A percentile compares a stretch with the other conserved stretches of the same genome.
Evolutionary conservation across 306 rosid genomes (phyloP).

Genomic region (Echinosophora koreensis): DNA sequence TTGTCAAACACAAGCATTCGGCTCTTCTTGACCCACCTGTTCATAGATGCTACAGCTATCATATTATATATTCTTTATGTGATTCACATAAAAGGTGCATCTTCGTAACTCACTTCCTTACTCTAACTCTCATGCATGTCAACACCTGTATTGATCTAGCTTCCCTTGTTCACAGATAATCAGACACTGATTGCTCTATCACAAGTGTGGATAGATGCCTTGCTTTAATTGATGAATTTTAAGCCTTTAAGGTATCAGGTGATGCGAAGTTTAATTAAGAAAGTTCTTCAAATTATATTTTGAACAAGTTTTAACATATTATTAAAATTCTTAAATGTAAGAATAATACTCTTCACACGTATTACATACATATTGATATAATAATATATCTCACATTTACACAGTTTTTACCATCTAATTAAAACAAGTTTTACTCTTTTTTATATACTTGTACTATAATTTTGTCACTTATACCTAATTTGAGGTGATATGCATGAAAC

Average conservation of each 20-base stretch:
- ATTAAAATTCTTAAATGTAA: slow-evolving; percentile 15
- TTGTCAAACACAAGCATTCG: slow-evolving; percentile 41
- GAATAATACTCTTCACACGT: not conserved
- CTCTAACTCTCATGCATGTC: slow-evolving; percentile 47
- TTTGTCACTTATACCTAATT: too few species aligned
- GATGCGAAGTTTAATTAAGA: not conserved
- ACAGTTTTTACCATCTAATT: too few species aligned
- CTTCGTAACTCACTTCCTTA: slow-evolving; percentile 25
- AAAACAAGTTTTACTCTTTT: too few species aligned
- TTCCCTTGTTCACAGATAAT: slow-evolving; percentile 22
- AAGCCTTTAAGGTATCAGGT: slow-evolving; percentile 11
- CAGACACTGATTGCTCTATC: slow-evolving; percentile 19
- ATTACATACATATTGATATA: too few species aligned
- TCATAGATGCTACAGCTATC: slow-evolving; percentile 17
- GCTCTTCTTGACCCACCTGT: slow-evolving; percentile 44
- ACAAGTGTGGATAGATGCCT: slow-evolving; percentile 31
- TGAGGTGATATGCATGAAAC: too few species aligned
- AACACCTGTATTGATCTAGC: slow-evolving; percentile 34
- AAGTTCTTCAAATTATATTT: not conserved
- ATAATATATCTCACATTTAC: too few species aligned
- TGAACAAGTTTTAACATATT: not conserved
- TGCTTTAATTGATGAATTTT: slow-evolving; percentile 39
- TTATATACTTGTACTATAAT: too few species aligned
- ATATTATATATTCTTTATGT: slow-evolving; percentile 36
- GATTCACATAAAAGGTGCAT: slow-evolving; percentile 28